Evolutionary conservation across 2,329 filamentous ascomycete genomes (phyloP).

Genomic region (Colletotrichum tropicale): DNA sequence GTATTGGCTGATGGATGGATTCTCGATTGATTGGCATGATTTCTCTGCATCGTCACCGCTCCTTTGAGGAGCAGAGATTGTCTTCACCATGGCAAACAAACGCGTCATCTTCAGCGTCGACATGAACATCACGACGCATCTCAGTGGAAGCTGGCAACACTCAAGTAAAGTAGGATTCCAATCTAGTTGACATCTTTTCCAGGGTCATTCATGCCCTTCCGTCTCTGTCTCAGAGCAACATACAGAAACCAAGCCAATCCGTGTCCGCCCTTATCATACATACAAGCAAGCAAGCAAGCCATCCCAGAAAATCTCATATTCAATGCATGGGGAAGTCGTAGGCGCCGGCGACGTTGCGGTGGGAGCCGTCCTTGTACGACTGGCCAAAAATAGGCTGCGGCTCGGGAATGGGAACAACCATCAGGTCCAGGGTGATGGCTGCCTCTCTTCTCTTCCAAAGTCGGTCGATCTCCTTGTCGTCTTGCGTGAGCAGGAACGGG

Average conservation of each 20-base stretch:
- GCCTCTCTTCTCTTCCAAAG: neutral
- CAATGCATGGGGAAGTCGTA: neutral
- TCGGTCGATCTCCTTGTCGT: neutral
- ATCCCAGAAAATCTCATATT: neutral
- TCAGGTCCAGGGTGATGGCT: conserved; percentile 20
- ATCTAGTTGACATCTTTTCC: neutral
- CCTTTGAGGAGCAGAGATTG: neutral
- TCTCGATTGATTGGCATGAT: neutral
- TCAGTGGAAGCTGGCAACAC: neutral
- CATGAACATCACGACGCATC: neutral
- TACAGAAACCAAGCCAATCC: neutral
- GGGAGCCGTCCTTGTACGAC: neutral
- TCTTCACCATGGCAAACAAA: neutral
- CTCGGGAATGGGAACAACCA: neutral
- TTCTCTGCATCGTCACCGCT: neutral
- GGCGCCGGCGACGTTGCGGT: neutral
- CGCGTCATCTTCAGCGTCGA: neutral
- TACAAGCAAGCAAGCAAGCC: neutral
- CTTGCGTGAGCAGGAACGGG: neutral
- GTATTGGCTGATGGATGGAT: neutral
- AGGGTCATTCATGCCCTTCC: neutral
- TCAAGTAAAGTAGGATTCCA: neutral
- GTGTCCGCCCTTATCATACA: neutral
- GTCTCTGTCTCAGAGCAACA: neutral
- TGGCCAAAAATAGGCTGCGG: neutral